Evolutionary conservation across 1,139 yeast species (phyloP), one percentile per base, ranked within the genome.

Genomic region (Debaryomycetaceae sp.): DNA sequence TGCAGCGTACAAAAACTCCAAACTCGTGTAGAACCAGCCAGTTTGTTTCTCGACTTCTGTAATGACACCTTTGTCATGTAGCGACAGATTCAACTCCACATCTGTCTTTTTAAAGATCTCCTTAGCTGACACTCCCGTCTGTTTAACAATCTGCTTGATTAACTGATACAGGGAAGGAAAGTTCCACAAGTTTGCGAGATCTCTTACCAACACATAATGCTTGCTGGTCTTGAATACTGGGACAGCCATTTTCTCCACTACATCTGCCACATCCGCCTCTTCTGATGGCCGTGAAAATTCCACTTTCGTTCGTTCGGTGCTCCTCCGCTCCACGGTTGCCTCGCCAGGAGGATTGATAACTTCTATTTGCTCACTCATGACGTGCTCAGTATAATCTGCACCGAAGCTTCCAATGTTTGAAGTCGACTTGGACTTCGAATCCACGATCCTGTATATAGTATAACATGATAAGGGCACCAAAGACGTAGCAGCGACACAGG

Each of bases 91-190:
- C 33, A 69, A 47, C 1, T 42, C 42, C 4, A 35, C 11, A 39
- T 52, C 50, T 1, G 76, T 52, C 13, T 48, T 50, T 6, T 43
- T 41, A 6, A 58, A 42, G 38, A 69, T 58, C 1, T 56, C 60
- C 3, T 38, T 11, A 41, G 58, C 67, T 1, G 49, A 24, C 3
- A 65, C n/a, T 1, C 54, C 49, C 1, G 66, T 52, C 5, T 48
- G 45, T 45, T 64, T 66, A 1, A 66, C 46, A 3, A 73, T 37
- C 45, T 56, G 57, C 13, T 53, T 49, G 13, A 73, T 61, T 17
- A 74, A 50, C 49, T 74, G 79, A 48, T 72, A 72, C 5, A 77
- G 68, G 2, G 78, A 72, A 1, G 78, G 76, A 46, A 57, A 73
- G 45, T 66, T 68, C 72, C 75, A 72, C 4, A 63, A 45, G n/a